Conservation (phyloP, 73 alveolate genomes). For the Paramecium sonneborni region DNA sequence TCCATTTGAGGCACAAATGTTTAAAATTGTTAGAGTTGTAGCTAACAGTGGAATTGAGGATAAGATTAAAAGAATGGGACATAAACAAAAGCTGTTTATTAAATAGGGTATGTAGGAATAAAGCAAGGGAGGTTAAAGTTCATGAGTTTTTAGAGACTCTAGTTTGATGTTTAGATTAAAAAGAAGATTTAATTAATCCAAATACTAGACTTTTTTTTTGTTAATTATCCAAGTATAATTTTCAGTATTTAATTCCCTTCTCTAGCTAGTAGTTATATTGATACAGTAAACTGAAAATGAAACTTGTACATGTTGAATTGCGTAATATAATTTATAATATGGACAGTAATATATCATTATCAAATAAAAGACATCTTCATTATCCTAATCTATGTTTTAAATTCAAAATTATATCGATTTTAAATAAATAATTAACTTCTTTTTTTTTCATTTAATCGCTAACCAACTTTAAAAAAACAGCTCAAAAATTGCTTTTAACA, state of each 20-base stretch:
- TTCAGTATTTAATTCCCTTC: neutral
- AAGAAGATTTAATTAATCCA: constrained; percentile 3
- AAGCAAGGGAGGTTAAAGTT: constrained; percentile 28
- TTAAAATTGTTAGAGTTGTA: neutral
- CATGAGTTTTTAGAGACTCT: neutral
- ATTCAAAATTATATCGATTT: too few species aligned
- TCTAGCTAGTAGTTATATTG: neutral
- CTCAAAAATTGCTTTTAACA: too few species aligned
- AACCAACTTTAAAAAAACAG: too few species aligned
- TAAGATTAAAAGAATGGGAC: neutral
- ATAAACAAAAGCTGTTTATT: neutral
- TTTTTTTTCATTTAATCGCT: too few species aligned
- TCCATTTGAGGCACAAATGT: neutral
- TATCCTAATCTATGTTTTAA: too few species aligned
- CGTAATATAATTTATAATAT: neutral
- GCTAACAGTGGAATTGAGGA: neutral
- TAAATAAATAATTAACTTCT: too few species aligned
- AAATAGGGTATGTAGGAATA: neutral
- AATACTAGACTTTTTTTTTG: neutral
- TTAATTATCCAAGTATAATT: neutral
- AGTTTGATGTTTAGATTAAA: constrained; percentile 4
- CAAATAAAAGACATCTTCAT: too few species aligned
- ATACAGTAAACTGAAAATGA: neutral
- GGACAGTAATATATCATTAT: too few species aligned
- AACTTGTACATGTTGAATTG: neutral